Evolutionary conservation across 352 stramenopile genomes (phyloP).

Genomic region (Saprolegnia parasitica): DNA sequence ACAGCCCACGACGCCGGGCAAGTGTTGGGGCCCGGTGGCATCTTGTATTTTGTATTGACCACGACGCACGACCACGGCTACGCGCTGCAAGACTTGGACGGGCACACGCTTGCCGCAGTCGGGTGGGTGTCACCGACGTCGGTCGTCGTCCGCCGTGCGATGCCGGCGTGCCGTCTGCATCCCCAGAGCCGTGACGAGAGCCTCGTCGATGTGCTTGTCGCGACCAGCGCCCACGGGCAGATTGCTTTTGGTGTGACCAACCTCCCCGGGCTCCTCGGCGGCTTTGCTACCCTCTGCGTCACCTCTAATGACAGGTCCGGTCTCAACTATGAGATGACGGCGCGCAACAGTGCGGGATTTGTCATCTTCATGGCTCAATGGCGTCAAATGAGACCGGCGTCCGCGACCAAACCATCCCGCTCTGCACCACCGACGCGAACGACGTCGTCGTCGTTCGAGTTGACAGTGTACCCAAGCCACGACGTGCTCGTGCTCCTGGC

Average conservation of each 20-base stretch:
- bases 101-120: background rate
- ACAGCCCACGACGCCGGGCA: background rate
- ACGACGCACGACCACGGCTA: background rate
- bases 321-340: background rate
- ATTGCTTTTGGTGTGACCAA: background rate
- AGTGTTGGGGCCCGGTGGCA: conserved; percentile 18
- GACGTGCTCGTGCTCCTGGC: background rate
- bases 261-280: background rate
- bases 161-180: background rate
- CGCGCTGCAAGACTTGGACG: conserved; percentile 1
- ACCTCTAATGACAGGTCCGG: background rate
- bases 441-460: conserved; percentile 8
- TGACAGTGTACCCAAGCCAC: conserved; percentile 14
- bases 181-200: background rate
- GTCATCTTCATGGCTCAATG: background rate
- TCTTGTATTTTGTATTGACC: background rate
- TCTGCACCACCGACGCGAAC: background rate
- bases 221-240: background rate
- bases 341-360: background rate
- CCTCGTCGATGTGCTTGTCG: background rate
- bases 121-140: background rate
- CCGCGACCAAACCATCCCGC: no score
- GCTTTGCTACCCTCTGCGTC: background rate
- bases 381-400: background rate
- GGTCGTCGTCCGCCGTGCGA: background rate